phyloP scores from a whole-genome alignment of 75 land plant species.

The Isoetes taiwanensis region DNA sequence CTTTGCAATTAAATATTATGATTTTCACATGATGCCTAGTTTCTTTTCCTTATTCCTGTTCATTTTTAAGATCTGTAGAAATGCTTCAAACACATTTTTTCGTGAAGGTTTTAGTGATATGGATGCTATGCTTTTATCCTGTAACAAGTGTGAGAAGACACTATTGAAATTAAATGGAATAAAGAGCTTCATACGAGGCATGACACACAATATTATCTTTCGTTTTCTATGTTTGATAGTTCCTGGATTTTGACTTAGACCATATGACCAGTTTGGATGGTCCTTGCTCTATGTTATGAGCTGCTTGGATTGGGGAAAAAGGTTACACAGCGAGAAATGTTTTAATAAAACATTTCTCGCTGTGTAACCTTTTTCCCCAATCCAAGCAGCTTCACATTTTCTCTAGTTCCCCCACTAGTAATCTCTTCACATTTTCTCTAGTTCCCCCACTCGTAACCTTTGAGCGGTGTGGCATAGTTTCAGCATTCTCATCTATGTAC shows the following conservation, averaged over 20 bases:
- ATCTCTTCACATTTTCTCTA: no score
- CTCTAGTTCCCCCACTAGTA: no score
- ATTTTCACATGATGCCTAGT: no score
- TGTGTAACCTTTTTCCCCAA: no score
- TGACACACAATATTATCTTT: background rate
- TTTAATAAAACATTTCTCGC: no score
- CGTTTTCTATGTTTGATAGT: background rate
- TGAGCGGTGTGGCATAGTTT: no score
- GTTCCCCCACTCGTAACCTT: no score
- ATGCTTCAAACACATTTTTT: slow-evolving; percentile 2
- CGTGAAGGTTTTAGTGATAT: background rate
- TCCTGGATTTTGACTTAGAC: background rate
- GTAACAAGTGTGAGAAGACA: background rate
- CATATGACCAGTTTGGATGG: slow-evolving; percentile 67
- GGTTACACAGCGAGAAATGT: slow-evolving; percentile 82
- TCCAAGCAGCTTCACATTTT: no score
- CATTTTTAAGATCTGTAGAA: slow-evolving; percentile 10
- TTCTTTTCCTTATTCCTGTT: background rate
- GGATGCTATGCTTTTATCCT: slow-evolving; percentile 2
- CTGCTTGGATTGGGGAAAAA: slow-evolving; percentile 52
- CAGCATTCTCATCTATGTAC: no score
- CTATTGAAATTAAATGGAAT: slow-evolving; percentile 1
- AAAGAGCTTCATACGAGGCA: slow-evolving; percentile 13
- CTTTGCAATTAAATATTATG: no score
- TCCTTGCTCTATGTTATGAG: slow-evolving; percentile 56